A percentile compares a stretch with the other conserved stretches of the same genome.
Conservation (phyloP, 345 rosid genomes). For the Camelina sativa region DNA sequence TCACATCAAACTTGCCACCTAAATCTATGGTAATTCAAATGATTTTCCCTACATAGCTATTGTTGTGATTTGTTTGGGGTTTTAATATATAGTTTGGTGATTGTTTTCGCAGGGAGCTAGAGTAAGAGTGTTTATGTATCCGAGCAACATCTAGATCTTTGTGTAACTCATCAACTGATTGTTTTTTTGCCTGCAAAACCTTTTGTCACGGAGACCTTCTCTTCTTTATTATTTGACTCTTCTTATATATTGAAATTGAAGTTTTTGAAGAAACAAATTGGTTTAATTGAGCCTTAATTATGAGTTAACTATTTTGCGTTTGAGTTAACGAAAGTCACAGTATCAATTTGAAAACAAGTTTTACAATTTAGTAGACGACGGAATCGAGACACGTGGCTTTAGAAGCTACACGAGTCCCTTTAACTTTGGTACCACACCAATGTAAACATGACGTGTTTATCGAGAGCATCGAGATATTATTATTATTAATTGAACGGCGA, state of each 20-base stretch:
- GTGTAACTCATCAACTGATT: neutral
- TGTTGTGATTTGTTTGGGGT: neutral
- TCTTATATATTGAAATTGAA: neutral
- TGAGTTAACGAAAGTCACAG: neutral
- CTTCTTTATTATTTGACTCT: neutral
- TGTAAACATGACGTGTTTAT: neutral
- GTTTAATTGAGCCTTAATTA: neutral
- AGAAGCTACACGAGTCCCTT: slow-evolving; percentile 21
- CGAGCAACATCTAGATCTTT: slow-evolving; percentile 72
- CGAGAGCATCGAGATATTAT: neutral
- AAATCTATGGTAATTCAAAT: slow-evolving; percentile 69
- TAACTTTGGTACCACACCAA: neutral
- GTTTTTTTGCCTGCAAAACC: neutral
- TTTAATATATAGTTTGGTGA: neutral
- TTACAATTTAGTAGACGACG: neutral
- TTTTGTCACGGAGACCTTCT: neutral
- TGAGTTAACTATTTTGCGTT: neutral
- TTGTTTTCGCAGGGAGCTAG: slow-evolving; percentile 62
- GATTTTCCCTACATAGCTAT: neutral
- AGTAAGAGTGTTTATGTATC: slow-evolving; percentile 88
- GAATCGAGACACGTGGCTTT: slow-evolving; percentile 8
- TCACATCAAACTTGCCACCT: slow-evolving; percentile 86
- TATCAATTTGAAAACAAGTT: neutral
- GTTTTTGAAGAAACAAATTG: neutral
- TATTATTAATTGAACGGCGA: neutral